Evolutionary conservation across 2,329 filamentous ascomycete genomes (phyloP).

Genomic region (Beauveria medogensis): DNA sequence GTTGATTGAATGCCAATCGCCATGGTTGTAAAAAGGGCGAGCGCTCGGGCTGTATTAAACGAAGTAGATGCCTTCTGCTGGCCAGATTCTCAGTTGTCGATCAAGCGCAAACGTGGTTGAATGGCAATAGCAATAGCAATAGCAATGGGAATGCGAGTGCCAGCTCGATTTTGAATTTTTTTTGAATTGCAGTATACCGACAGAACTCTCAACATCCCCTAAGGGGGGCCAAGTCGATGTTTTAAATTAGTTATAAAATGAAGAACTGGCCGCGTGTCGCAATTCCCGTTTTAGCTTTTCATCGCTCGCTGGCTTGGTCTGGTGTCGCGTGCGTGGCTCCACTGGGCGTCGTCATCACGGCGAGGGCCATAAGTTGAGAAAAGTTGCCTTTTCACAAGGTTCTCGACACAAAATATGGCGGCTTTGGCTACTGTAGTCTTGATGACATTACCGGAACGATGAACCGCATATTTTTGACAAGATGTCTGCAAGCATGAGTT

Average conservation of each 20-base stretch:
- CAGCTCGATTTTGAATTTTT: too few species aligned
- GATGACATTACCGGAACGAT: background rate
- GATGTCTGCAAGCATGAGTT: too few species aligned
- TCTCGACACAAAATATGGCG: background rate
- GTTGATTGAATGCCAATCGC: background rate
- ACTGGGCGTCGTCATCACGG: conserved; percentile 3
- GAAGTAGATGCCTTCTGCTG: too few species aligned
- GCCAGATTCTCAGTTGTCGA: too few species aligned
- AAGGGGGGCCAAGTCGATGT: background rate
- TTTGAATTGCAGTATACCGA: too few species aligned
- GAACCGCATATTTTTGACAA: too few species aligned
- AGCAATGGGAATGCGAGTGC: too few species aligned
- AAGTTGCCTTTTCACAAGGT: background rate
- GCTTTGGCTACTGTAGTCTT: background rate
- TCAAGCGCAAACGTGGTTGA: too few species aligned
- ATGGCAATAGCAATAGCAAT: too few species aligned
- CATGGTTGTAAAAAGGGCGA: background rate
- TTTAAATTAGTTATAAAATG: background rate
- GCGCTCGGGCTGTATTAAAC: too few species aligned
- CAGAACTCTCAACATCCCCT: background rate
- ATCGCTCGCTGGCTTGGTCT: background rate
- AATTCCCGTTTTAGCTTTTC: background rate
- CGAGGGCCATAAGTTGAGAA: background rate
- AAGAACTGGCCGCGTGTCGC: background rate
- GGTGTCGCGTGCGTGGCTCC: background rate